A percentile compares a stretch with the other conserved stretches of the same genome.
These are phyloP conservation scores for Rhodotorula sp. DNA, from an alignment of 1,284 basidiomycete species.

Conservation along the genomic window DNA sequence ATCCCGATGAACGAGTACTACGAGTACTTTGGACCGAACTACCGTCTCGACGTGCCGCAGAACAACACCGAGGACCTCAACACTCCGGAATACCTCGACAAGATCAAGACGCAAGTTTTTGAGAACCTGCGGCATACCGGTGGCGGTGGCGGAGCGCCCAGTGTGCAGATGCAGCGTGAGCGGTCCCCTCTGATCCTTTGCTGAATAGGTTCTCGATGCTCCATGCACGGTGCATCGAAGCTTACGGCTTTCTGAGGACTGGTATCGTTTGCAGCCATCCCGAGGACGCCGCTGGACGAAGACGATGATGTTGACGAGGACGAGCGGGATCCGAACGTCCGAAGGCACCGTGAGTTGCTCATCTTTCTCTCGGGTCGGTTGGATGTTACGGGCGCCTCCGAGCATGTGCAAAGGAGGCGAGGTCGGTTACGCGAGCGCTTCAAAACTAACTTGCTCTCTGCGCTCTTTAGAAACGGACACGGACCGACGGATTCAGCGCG, in stretches of 20 bases:
- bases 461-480: conserved; percentile 55
- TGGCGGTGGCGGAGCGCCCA: conserved; percentile 65
- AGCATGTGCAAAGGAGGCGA: no score
- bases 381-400: neutral
- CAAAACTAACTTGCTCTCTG: neutral
- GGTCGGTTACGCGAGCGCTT: neutral
- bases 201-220: no score
- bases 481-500: conserved; percentile 69
- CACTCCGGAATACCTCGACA: conserved; percentile 86
- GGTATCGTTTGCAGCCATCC: conserved; percentile 60
- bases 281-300: conserved; percentile 70
- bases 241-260: neutral
- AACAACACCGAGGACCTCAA: conserved; percentile 98
- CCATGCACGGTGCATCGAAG: neutral
- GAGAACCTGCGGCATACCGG: conserved; percentile 81
- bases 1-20: conserved; percentile 98
- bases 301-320: conserved; percentile 76
- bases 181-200: conserved; percentile 9
- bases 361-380: neutral
- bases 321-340: conserved; percentile 48
- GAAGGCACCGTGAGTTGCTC: conserved; percentile 20
- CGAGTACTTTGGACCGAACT: conserved; percentile 98
- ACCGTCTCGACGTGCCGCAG: conserved; percentile 91
- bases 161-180: conserved; percentile 81
- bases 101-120: conserved; percentile 87